Conservation (phyloP, 768 basidiomycete species). For the Pholiota conissans region DNA sequence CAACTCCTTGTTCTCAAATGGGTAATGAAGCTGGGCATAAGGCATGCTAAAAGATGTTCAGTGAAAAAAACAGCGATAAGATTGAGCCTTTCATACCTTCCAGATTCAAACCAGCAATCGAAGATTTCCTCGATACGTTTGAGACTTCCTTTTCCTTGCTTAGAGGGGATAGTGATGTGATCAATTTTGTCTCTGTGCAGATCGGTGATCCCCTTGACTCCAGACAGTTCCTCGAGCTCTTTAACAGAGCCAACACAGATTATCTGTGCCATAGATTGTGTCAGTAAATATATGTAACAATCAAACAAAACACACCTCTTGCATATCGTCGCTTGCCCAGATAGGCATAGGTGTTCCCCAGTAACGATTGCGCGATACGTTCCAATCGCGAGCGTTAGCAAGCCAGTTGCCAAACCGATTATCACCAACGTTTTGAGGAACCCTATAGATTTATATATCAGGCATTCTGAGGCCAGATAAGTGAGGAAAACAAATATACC, state of each 20-base stretch:
- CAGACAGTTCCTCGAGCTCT: constrained; percentile 85
- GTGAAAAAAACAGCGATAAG: neutral
- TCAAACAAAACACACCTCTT: constrained; percentile 59
- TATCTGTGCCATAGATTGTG: constrained; percentile 43
- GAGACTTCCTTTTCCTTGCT: constrained; percentile 80
- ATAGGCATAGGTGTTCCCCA: constrained; percentile 98
- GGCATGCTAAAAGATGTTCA: constrained; percentile 73
- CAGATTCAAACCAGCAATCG: constrained; percentile 99
- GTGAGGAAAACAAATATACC: constrained; percentile 51
- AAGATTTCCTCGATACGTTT: constrained; percentile 97
- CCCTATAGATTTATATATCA: constrained; percentile 49
- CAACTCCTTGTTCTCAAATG: constrained; percentile 92
- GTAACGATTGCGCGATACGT: constrained; percentile 96
- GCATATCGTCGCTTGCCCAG: constrained; percentile 91
- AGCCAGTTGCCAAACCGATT: constrained; percentile 97
- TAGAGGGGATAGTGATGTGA: constrained; percentile 93
- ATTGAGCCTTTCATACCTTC: constrained; percentile 62
- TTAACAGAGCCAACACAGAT: constrained; percentile 86
- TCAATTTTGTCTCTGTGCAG: constrained; percentile 95
- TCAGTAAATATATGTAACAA: neutral
- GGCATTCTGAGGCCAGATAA: neutral
- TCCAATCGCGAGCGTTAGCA: constrained; percentile 98
- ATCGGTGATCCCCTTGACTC: constrained; percentile 81
- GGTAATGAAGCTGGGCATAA: constrained; percentile 95
- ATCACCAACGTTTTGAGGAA: constrained; percentile 88